Evolutionary conservation across 2,329 filamentous ascomycete species (phyloP), one percentile per base, ranked within the genome.

Genomic region (Fusarium tupiense): DNA sequence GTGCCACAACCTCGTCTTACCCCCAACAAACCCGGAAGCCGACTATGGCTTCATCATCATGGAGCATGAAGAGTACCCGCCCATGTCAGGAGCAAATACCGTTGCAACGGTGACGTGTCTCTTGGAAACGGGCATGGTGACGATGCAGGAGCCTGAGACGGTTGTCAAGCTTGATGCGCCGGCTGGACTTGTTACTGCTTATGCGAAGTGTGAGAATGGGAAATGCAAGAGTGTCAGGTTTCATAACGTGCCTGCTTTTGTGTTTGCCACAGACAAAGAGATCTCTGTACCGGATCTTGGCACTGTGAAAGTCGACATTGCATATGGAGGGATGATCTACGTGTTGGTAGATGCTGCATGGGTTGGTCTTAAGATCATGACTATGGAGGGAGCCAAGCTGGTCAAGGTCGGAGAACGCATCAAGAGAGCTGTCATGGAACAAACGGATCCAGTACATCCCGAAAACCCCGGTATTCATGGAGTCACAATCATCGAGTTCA

Each of bases 41-140:
- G 73, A 76, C 19, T 68, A 68, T 17, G 73, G 73, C 13, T 76
- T 76, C 56, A 57, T 76, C n/a, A 76, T 76, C 13, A 76, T 73
- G 73, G 73, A 76, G 17, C 60, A 72, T 14, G 72, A 75, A 29
- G 73, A 76, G 10, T 73, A 73, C 6, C 72, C 70, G 7, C 70
- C 73, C 2, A 73, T 75, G 73, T 72, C 73, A 2, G 72, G 73
- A 37, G 73, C 72, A 14, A 76, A 73, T 22, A 75, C 70, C 1
- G 52, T 73, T 17, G 69, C 67, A 2, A 75, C 66, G 4, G 70
- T 71, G 2, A 75, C 72, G 0, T 61, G 61, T 1, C n/a, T 76
- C 0, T 14, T 76, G 4, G 73, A 76, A 37, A 76, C 73, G 0
- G 70, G 73, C 19, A 76, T 76, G 72, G 50, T 76, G 5, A 44